Conservation (phyloP, 2,329 filamentous ascomycete species). For the Colletotrichum shisoi region DNA sequence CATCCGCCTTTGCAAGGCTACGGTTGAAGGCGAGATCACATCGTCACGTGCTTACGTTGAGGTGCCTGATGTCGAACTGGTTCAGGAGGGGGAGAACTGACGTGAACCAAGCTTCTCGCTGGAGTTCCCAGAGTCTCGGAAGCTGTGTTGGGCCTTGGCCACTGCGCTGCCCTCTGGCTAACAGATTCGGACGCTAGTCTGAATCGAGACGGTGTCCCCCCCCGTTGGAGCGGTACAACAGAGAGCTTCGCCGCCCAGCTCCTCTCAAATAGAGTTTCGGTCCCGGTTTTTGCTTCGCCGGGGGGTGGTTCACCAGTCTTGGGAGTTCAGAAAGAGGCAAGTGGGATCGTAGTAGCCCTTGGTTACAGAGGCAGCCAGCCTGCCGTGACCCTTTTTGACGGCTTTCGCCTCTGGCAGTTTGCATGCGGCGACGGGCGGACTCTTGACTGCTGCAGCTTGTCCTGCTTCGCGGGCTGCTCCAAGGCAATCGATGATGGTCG, state of each 20-base stretch:
- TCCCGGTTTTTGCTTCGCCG: background rate
- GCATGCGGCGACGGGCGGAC: background rate
- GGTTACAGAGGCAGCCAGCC: background rate
- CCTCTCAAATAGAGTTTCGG: slow-evolving; percentile 13
- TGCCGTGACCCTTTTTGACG: background rate
- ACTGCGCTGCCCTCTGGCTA: background rate
- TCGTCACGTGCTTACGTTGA: slow-evolving; percentile 20
- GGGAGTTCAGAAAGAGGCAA: slow-evolving; percentile 23
- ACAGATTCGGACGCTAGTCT: background rate
- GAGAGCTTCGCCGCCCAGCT: slow-evolving; percentile 2
- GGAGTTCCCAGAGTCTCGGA: background rate
- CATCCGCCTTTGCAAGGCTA: too few species aligned
- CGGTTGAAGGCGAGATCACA: background rate
- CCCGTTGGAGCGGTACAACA: background rate
- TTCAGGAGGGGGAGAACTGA: background rate
- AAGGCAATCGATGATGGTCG: background rate
- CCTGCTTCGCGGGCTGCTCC: too few species aligned
- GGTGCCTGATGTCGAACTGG: background rate
- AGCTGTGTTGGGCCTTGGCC: background rate
- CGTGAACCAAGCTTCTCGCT: slow-evolving; percentile 24
- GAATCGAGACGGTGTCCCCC: background rate
- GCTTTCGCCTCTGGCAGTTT: background rate
- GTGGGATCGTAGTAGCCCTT: background rate
- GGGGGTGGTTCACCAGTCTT: background rate
- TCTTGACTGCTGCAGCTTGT: background rate